Evolutionary conservation across 192 early-diverging fungal species (phyloP), one percentile per base, ranked within the genome.

Genomic region (Entomortierella chlamydospora): DNA sequence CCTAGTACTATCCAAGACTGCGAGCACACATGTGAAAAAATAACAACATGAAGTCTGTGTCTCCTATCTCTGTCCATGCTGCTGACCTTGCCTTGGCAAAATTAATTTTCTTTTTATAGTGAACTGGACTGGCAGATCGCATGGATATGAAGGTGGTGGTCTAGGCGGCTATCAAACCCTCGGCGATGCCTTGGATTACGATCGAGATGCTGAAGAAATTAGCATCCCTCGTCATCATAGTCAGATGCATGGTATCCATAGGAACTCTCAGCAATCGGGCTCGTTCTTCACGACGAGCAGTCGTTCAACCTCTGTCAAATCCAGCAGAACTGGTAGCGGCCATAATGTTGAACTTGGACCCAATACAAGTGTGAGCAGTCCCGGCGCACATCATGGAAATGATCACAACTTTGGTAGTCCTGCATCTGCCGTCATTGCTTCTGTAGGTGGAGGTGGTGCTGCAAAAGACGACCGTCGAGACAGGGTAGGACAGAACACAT

Each of bases 171-270:
- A 79, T 41, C 76, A 79, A 29, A 45, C 66, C 18, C 47, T 78
- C 10, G 73, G 58, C 8, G 73, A 78, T 45, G 66, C 33, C 28
- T 39, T 77, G 59, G 73, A 78, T 28, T 61, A 79, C 23, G 68
- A 70, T 49, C 56, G 74, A 22, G 74, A 79, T 20, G 76, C 76
- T 8, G 65, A 79, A 37, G 76, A 79, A 57, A 66, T 79, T 30
- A 70, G 68, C 23, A 79, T 79, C 25, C 68, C 76, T 6, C 76
- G 76, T 20, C 76, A 79, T 12, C 25, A 39, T 8, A 53, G 47
- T 26, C 61, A 52, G 2, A 42, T 58, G n/a, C 70, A 72, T 52
- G 67, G 67, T 37, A 56, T 66, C 20, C 22, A 61, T 26, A 68
- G 68, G 11, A 51, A 61, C 22, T 79, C 76, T 1, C 76, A 70